Conservation (phyloP, 495 filamentous ascomycete genomes). For the Tetracladium setigerum region DNA sequence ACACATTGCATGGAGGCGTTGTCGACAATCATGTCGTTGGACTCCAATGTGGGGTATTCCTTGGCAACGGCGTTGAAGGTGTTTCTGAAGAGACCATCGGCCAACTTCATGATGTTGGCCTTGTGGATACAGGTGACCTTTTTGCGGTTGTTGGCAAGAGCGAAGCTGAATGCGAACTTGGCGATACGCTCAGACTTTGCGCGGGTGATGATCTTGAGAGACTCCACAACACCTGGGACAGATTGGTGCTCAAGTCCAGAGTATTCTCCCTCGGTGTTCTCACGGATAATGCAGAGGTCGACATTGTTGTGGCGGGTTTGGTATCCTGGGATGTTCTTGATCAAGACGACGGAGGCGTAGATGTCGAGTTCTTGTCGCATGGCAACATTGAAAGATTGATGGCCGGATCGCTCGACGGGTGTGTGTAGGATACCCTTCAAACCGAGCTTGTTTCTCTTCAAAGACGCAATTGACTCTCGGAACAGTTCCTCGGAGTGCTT, state of each 20-base stretch:
- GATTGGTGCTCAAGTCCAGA: conserved; percentile 98
- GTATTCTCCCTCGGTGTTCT: conserved; percentile 99
- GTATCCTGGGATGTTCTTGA: conserved; percentile 99
- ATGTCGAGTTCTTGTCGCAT: conserved; percentile 98
- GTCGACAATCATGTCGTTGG: conserved; percentile 99
- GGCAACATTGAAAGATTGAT: conserved; percentile 99
- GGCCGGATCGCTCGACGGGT: conserved; percentile 90
- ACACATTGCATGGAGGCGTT: conserved; percentile 99
- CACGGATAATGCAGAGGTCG: conserved; percentile 97
- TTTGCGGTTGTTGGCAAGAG: conserved; percentile 94
- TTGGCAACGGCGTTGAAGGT: conserved; percentile 90
- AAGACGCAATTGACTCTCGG: conserved; percentile 85
- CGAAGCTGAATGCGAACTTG: conserved; percentile 97
- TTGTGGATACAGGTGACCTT: conserved; percentile 99
- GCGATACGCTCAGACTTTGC: conserved; percentile 97
- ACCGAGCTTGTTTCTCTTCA: conserved; percentile 96
- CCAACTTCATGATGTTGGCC: conserved; percentile 99
- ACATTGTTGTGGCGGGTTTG: conserved; percentile 93
- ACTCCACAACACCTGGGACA: conserved; percentile 93
- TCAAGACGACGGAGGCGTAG: conserved; percentile 93
- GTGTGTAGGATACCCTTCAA: conserved; percentile 97
- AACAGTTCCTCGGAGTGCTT: conserved; percentile 92
- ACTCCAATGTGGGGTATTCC: conserved; percentile 88
- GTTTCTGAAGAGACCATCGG: conserved; percentile 95
- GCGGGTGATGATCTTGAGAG: conserved; percentile 98